Percentiles rank a stretch among this genome's conserved stretches.
phyloP scores from a whole-genome alignment of 768 basidiomycete species.

The Gloeophyllum trabeum region DNA sequence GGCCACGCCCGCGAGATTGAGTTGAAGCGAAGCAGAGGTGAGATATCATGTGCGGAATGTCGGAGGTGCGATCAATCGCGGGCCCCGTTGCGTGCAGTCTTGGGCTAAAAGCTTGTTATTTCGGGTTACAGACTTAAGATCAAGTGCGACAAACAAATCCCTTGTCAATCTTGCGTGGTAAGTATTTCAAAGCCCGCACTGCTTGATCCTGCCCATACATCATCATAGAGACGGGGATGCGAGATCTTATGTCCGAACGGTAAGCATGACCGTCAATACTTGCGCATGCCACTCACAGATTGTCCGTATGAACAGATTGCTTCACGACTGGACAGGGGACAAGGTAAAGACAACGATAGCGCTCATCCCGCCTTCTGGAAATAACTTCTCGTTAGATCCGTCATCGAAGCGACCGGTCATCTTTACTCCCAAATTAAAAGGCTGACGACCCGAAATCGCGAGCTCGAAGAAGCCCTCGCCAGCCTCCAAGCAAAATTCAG shows the following conservation, averaged over 20 bases:
- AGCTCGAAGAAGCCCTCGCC: constrained; percentile 51
- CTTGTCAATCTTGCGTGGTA: constrained; percentile 69
- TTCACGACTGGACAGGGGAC: constrained; percentile 75
- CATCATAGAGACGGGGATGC: constrained; percentile 50
- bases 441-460: constrained; percentile 42
- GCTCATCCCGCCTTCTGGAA: too few relatives aligned
- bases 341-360: constrained; percentile 42
- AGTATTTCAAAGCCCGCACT: constrained; percentile 9
- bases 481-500: constrained; percentile 38
- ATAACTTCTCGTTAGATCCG: too few relatives aligned
- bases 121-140: constrained; percentile 46
- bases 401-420: constrained; percentile 56
- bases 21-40: constrained; percentile 59
- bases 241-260: constrained; percentile 65
- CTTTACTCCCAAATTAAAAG: constrained; percentile 44
- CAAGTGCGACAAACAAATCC: constrained; percentile 75
- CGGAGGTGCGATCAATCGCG: constrained; percentile 47
- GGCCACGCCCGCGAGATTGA: constrained; percentile 58
- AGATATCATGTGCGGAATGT: constrained; percentile 77
- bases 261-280: constrained; percentile 15
- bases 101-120: background rate
- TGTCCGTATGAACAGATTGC: constrained; percentile 31
- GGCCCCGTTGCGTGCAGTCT: too few relatives aligned
- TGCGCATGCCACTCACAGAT: constrained; percentile 7
- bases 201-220: constrained; percentile 1